A percentile compares a stretch with the other conserved stretches of the same genome.
Conservation (phyloP, 116 monocot genomes). For the Zostera marina region DNA sequence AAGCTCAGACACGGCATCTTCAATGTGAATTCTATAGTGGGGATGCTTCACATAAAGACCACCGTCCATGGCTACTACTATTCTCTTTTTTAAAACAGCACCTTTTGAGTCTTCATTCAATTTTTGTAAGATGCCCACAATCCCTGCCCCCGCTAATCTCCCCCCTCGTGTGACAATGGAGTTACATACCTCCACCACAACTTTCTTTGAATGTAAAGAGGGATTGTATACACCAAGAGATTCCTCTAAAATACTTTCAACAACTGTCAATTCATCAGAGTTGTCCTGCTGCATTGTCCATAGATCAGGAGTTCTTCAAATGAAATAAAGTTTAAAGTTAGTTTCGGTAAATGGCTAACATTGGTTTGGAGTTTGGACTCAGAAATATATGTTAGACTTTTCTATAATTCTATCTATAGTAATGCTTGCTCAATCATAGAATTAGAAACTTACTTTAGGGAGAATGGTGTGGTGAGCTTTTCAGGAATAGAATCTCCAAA, state of each 20-base stretch:
- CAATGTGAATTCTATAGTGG: conserved; percentile 33
- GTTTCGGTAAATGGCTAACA: not conserved
- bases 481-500: conserved; percentile 47
- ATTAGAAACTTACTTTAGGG: conserved; percentile 35
- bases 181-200: conserved; percentile 32
- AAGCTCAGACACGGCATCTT: conserved; percentile 41
- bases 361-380: not conserved
- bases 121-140: conserved; percentile 63
- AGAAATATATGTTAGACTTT: too few species aligned
- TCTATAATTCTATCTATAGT: too few species aligned
- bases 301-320: conserved; percentile 8
- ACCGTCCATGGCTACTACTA: conserved; percentile 72
- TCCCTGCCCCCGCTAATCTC: conserved; percentile 52
- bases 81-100: conserved; percentile 25
- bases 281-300: conserved; percentile 10
- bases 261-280: not conserved
- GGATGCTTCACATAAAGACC: conserved; percentile 68
- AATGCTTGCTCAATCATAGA: too few species aligned
- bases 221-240: conserved; percentile 1
- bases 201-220: conserved; percentile 16
- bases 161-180: conserved; percentile 44
- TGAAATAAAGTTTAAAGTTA: not conserved
- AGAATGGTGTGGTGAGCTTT: conserved; percentile 38
- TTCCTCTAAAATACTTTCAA: conserved; percentile 4
- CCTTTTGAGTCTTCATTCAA: conserved; percentile 41